Conservation (phyloP, 1,139 yeast genomes). For the Yamadazyma oceani region DNA sequence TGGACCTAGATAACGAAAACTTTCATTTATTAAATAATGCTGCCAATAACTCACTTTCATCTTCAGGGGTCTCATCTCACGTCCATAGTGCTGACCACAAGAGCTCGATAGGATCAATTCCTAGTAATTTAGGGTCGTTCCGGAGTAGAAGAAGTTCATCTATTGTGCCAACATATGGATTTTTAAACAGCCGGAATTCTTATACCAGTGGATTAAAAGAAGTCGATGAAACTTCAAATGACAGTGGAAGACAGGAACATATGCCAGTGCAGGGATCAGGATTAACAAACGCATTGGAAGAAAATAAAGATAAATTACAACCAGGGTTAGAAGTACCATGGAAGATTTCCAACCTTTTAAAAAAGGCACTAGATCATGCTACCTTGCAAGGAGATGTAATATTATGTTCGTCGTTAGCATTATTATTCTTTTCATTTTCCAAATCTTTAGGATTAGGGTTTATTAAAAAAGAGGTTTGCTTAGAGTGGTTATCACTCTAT, state of each 20-base stretch:
- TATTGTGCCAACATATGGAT: slow-evolving; percentile 20
- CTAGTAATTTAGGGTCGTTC: slow-evolving; percentile 19
- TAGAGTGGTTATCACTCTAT: slow-evolving; percentile 61
- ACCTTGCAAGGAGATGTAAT: slow-evolving; percentile 64
- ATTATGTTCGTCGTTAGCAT: slow-evolving; percentile 58
- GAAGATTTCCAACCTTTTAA: slow-evolving; percentile 31
- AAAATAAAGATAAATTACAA: slow-evolving; percentile 3
- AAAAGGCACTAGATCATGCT: slow-evolving; percentile 54
- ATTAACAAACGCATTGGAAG: slow-evolving; percentile 32
- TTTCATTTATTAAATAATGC: slow-evolving; percentile 39
- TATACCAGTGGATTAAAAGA: slow-evolving; percentile 14
- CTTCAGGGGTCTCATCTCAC: slow-evolving; percentile 13
- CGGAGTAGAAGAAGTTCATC: slow-evolving; percentile 25
- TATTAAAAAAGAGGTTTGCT: slow-evolving; percentile 26
- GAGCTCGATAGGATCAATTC: slow-evolving; percentile 14
- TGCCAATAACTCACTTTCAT: slow-evolving; percentile 17
- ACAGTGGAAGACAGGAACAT: slow-evolving; percentile 7
- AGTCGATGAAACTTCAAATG: slow-evolving; percentile 14
- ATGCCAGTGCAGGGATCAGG: slow-evolving; percentile 22
- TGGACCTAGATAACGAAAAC: slow-evolving; percentile 40
- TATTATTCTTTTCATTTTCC: slow-evolving; percentile 47
- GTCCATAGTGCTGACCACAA: slow-evolving; percentile 9
- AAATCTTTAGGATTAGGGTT: slow-evolving; percentile 17
- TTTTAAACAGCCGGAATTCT: slow-evolving; percentile 11
- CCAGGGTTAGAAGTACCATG: slow-evolving; percentile 24